Evolutionary conservation across 345 rosid genomes (phyloP).

Genomic region (Xanthoceras sorbifolium): DNA sequence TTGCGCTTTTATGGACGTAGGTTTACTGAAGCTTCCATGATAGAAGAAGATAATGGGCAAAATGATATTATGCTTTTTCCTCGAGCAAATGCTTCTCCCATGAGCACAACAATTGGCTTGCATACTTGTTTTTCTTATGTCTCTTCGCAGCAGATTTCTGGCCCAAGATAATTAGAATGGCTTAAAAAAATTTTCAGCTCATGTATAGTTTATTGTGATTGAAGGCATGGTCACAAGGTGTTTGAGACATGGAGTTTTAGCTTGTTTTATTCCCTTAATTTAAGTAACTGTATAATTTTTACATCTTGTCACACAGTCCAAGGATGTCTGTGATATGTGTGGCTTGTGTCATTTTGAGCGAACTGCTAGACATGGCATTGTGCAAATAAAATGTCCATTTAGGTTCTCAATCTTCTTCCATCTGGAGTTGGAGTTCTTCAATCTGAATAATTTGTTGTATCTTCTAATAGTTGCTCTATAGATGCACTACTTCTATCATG

Average conservation of each 20-base stretch:
- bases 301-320: background rate
- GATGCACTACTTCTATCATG: background rate
- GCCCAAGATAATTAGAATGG: constrained; percentile 59
- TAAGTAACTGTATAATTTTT: background rate
- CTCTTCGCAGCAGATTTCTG: constrained; percentile 83
- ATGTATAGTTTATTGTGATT: constrained; percentile 19
- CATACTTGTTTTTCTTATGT: constrained; percentile 49
- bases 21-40: constrained; percentile 75
- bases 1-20: constrained; percentile 79
- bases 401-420: background rate
- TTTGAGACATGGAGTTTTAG: background rate
- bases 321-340: background rate
- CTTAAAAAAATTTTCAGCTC: background rate
- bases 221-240: background rate
- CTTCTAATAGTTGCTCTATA: background rate
- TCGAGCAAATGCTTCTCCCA: constrained; percentile 36
- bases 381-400: background rate
- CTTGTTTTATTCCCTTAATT: background rate
- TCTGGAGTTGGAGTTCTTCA: background rate
- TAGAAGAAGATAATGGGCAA: constrained; percentile 41
- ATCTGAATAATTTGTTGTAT: background rate
- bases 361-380: background rate
- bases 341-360: background rate
- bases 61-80: constrained; percentile 32
- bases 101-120: constrained; percentile 40